Conservation (phyloP, 352 stramenopile genomes). For the Globisporangium recalcitrans region DNA sequence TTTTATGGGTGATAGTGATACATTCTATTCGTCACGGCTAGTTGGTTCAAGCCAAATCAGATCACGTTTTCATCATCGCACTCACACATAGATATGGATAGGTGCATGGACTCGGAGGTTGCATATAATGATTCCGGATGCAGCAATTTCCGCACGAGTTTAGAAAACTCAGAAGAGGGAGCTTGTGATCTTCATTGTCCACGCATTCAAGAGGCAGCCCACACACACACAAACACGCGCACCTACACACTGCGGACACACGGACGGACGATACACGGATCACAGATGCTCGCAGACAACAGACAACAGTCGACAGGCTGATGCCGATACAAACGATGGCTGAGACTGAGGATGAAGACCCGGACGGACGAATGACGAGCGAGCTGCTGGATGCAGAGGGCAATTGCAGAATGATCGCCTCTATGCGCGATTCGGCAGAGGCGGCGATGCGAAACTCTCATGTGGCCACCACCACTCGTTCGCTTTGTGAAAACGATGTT, state of each 20-base stretch:
- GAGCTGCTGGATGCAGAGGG: constrained; percentile 6
- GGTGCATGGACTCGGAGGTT: constrained; percentile 67
- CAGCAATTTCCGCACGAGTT: constrained; percentile 75
- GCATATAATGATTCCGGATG: constrained; percentile 90
- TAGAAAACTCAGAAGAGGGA: constrained; percentile 81
- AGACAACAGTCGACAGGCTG: not conserved
- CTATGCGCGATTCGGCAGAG: not conserved
- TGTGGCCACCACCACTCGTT: not conserved
- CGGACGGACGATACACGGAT: not conserved
- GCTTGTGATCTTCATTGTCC: constrained; percentile 80
- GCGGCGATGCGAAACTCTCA: not conserved
- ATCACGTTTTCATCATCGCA: constrained; percentile 83
- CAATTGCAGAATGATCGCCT: constrained; percentile 11
- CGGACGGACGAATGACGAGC: too few species aligned
- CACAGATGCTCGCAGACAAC: not conserved
- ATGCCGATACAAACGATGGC: not conserved
- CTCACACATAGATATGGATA: constrained; percentile 20
- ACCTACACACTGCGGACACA: not conserved
- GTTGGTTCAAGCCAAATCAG: constrained; percentile 89
- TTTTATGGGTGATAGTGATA: constrained; percentile 93
- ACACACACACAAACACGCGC: constrained; percentile 11
- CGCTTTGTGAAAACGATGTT: not conserved
- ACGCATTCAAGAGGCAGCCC: constrained; percentile 11
- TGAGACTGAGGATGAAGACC: not conserved
- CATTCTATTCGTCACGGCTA: constrained; percentile 88